These are phyloP conservation scores for Aaosphaeria arxii DNA, from an alignment of 2,329 filamentous ascomycete genomes.

Conservation along the genomic window DNA sequence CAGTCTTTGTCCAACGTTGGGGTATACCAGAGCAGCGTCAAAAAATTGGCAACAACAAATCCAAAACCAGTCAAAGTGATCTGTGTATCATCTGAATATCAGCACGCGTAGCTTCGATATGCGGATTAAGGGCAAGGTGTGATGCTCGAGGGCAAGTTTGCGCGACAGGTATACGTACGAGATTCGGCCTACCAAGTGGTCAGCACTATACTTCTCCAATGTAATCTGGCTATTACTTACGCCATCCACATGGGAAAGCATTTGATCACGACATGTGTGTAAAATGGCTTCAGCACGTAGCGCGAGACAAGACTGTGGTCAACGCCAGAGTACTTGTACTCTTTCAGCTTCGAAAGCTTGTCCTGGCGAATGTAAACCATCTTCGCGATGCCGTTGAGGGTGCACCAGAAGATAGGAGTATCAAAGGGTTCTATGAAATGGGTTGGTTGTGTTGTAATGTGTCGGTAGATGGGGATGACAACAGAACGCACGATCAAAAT, in stretches of 20 bases:
- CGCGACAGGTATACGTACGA: slow-evolving; percentile 23
- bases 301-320: slow-evolving; percentile 87
- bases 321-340: slow-evolving; percentile 93
- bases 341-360: slow-evolving; percentile 79
- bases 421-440: neutral
- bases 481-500: neutral
- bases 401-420: neutral
- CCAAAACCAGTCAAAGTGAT: slow-evolving; percentile 89
- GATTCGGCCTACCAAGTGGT: slow-evolving; percentile 32
- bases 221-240: slow-evolving; percentile 41
- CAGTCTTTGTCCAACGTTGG: slow-evolving; percentile 93
- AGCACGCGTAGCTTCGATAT: slow-evolving; percentile 1
- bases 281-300: slow-evolving; percentile 97
- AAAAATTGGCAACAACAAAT: slow-evolving; percentile 84
- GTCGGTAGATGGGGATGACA: neutral
- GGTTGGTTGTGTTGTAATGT: neutral
- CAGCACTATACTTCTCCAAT: slow-evolving; percentile 8
- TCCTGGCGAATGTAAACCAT: slow-evolving; percentile 98
- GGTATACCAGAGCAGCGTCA: slow-evolving; percentile 93
- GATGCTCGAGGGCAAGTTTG: neutral
- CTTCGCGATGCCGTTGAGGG: slow-evolving; percentile 16
- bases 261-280: slow-evolving; percentile 89
- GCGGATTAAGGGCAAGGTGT: neutral
- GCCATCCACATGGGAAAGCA: slow-evolving; percentile 97
- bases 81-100: slow-evolving; percentile 13